phyloP scores from a whole-genome alignment of 139 green algal genomes.

The Chlorella sp. region DNA sequence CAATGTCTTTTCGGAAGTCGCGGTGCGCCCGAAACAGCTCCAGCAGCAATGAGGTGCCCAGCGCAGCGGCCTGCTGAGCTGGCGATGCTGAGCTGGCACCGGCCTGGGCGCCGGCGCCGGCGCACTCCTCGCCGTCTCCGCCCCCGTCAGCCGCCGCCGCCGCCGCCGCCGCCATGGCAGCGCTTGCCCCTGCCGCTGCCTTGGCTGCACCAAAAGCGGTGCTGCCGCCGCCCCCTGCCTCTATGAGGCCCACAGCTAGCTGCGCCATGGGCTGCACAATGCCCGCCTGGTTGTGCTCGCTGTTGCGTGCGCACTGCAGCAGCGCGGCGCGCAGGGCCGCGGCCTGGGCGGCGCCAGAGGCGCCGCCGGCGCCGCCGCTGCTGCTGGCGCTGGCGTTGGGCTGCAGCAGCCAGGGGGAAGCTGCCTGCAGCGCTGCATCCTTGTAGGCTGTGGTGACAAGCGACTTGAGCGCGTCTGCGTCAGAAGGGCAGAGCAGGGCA shows the following conservation, averaged over 20 bases:
- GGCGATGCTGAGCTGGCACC: not conserved
- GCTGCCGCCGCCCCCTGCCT: slow-evolving; percentile 1
- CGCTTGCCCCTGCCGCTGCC: not conserved
- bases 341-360: not conserved
- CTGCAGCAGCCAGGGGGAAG: slow-evolving; percentile 29
- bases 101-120: not conserved
- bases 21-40: slow-evolving; percentile 34
- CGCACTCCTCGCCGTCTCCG: not conserved
- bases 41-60: slow-evolving; percentile 40
- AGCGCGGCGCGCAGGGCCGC: slow-evolving; percentile 22
- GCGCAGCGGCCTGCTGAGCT: not conserved
- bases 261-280: slow-evolving; percentile 24
- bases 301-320: slow-evolving; percentile 21
- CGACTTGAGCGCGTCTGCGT: slow-evolving; percentile 24
- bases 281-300: not conserved
- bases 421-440: not conserved
- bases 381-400: not conserved
- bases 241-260: slow-evolving; percentile 24
- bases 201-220: not conserved
- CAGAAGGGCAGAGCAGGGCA: too few relatives aligned
- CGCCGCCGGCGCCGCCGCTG: not conserved
- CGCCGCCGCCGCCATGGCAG: not conserved
- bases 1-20: slow-evolving; percentile 21
- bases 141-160: not conserved
- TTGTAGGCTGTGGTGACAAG: not conserved